These are phyloP conservation scores for Cystobasidium tubakii DNA, from an alignment of 768 basidiomycete genomes.

Conservation along the genomic window DNA sequence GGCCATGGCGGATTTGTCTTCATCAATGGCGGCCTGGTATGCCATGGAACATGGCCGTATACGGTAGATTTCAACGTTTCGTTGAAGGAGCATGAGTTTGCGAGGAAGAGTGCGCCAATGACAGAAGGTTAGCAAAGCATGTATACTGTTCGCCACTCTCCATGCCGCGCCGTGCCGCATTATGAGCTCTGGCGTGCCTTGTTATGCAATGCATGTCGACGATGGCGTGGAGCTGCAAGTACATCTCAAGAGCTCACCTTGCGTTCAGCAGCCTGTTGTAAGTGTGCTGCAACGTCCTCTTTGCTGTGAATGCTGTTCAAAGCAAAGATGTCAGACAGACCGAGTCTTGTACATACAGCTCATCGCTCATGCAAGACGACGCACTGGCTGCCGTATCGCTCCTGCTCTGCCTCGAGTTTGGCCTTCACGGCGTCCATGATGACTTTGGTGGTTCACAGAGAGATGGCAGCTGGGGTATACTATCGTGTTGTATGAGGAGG, in stretches of 20 bases:
- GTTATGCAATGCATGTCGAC: background rate
- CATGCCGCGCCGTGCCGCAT: background rate
- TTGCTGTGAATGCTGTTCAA: background rate
- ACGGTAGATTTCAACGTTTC: too few species aligned
- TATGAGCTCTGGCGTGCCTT: background rate
- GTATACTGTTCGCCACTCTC: background rate
- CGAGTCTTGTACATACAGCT: too few species aligned
- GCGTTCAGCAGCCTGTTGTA: slow-evolving; percentile 1
- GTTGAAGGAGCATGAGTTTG: background rate
- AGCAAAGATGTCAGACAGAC: background rate
- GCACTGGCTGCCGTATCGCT: background rate
- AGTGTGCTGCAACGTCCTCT: background rate
- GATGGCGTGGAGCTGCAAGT: background rate
- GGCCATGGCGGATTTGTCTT: background rate
- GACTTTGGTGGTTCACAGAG: background rate
- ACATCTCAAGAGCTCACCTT: background rate
- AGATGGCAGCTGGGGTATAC: background rate
- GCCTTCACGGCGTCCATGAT: background rate
- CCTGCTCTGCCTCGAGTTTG: background rate
- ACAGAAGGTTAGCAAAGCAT: background rate
- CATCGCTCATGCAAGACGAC: background rate
- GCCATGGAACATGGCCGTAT: too few species aligned
- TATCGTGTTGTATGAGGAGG: too few species aligned
- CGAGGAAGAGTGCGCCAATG: background rate
- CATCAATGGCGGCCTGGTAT: slow-evolving; percentile 10